Evolutionary conservation across 306 rosid genomes (phyloP), one percentile per base, ranked within the genome.

Genomic region (Fagus crenata): DNA sequence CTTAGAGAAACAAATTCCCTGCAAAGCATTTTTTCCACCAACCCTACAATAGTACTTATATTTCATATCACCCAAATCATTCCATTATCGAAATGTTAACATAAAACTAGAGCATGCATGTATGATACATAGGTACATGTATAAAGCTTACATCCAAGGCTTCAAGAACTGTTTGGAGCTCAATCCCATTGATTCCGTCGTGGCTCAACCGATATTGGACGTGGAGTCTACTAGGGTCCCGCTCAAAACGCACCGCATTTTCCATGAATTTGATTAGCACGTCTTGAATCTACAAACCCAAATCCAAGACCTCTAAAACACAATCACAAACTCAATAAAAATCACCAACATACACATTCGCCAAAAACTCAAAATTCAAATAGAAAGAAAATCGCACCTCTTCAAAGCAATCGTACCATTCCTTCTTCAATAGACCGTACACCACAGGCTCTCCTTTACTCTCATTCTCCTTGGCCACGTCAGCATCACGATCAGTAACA

Each of bases 211-310:
- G 84, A 83, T 85, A 84, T 53, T 85, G 85, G 85, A 92, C 93
- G 58, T 72, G 86, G 76, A 92, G 81, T 74, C 40, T 82, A 82
- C 82, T 83, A 37, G 87, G 81, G 72, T 82, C 86, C 68, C 65
- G 84, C 59, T 95, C 93, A 78, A 88, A 95, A 65, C 80, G 87
- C 77, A 95, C 97, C 63, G 97, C 93, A 79, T 86, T 87, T 78
- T 84, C 91, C 87, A 95, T 80, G 78, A 84, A 75, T 86, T 88
- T 92, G 84, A 92, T 75, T 1, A 95, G 97, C 86, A 85, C 80
- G 75, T 84, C 97, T 92, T 95, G 98, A 88, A 92, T 90, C 98
- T 95, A 90, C 91, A 92, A 87, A 94, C 89, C 91, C 89, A 94
- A 91, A 88, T 78, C 87, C 89, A 88, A 90, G 88, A 85, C 95